Percentiles rank a stretch among this genome's conserved stretches.
These are phyloP conservation scores for Oryza rufipogon DNA, from an alignment of 176 grass and related monocot species.

Conservation along the genomic window DNA sequence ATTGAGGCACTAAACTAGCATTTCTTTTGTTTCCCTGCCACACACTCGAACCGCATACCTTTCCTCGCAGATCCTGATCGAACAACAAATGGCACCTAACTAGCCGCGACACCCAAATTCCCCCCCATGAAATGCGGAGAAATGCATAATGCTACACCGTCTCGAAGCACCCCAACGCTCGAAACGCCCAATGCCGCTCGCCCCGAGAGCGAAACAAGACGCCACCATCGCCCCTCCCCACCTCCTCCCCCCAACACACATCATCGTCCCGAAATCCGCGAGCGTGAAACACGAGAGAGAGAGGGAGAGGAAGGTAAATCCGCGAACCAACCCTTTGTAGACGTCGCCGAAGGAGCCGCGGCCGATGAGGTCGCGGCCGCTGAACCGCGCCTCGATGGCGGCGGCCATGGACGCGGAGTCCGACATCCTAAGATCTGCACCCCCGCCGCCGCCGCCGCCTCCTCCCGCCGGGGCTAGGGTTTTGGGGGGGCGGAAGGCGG, in stretches of 20 bases:
- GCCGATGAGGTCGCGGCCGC: constrained; percentile 81
- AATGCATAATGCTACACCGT: background rate
- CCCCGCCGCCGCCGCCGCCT: background rate
- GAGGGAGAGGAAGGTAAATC: background rate
- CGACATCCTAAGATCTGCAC: constrained; percentile 64
- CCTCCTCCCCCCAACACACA: background rate
- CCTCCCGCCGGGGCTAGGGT: constrained; percentile 7
- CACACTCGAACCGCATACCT: background rate
- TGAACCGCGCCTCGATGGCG: constrained; percentile 82
- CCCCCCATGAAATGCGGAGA: background rate
- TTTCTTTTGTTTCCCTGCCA: background rate
- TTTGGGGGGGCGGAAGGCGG: background rate
- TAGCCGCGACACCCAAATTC: constrained; percentile 22
- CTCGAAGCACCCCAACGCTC: background rate
- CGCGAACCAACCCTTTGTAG: constrained; percentile 70
- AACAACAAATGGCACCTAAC: constrained; percentile 31
- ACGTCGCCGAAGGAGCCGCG: constrained; percentile 90
- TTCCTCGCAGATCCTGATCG: constrained; percentile 26
- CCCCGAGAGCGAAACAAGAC: constrained; percentile 11
- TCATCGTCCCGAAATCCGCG: constrained; percentile 31
- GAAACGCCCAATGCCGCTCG: constrained; percentile 43
- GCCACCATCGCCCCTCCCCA: background rate
- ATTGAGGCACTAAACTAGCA: constrained; percentile 17
- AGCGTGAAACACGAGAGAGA: background rate
- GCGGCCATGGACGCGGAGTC: constrained; percentile 67